Evolutionary conservation across 441 rosid species (phyloP), one percentile per base, ranked within the genome.

Genomic region (Syzygium malaccense): DNA sequence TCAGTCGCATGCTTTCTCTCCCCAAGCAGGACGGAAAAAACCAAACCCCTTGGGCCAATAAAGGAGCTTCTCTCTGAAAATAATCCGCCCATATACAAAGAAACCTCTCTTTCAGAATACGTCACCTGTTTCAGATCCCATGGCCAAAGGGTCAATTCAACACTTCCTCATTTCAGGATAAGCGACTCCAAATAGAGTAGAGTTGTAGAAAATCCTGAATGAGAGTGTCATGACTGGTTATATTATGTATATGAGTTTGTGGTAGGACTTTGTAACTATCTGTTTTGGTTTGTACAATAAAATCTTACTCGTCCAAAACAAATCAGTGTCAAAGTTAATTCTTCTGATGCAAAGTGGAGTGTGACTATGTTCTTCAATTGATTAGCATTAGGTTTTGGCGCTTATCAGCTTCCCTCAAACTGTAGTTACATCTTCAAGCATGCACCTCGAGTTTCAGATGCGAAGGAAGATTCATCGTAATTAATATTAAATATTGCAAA

Each of bases 1-100:
- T 93, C 94, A 20, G 91, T 90, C 5, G 94, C 94, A 37, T 92
- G 94, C 87, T 88, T 93, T 57, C 90, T 91, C 91, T 91, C 92
- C 79, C 94, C 94, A 83, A 89, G 93, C 57, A 51, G 75, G 19
- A 88, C 85, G 4, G 88, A 88, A 23, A 90, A 90, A 49, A 80
- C 57, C 20, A 92, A 88, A 88, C 90, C 89, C 0, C 91, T 90
- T 11, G 93, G 91, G 17, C 92, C 94, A 28, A 87, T 90, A 15
- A 87, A 91, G 83, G 91, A 93, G 90, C 92, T 94, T 51, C 88
- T 93, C 4, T 88, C 88, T 30, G 84, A 88, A 30, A 66, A 60
- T 85, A 89, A 89, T 55, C 90, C 87, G 17, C 93, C 94, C 23
- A 86, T 90, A 2, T 93, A 94, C 79, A 92, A 91, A 55, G 93